A percentile compares a stretch with the other conserved stretches of the same genome.
phyloP scores from a whole-genome alignment of 495 filamentous ascomycete genomes.

The Lophiotrema nucula region DNA sequence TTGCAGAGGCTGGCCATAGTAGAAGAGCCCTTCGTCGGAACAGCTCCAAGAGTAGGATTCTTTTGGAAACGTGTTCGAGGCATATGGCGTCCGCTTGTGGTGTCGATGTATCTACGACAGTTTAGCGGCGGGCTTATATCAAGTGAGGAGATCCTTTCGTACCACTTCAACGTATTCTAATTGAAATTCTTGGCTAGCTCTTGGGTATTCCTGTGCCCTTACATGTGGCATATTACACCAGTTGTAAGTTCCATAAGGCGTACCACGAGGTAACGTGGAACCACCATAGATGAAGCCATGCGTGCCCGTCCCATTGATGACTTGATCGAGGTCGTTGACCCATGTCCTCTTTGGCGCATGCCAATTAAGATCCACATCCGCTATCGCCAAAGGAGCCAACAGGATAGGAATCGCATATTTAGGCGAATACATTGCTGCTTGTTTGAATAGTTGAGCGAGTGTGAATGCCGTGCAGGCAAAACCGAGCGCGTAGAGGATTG shows the following conservation, averaged over 20 bases:
- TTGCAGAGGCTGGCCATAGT: constrained; percentile 53
- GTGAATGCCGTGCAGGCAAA: constrained; percentile 1
- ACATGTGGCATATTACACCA: constrained; percentile 77
- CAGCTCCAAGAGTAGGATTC: constrained; percentile 68
- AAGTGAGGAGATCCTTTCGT: constrained; percentile 25
- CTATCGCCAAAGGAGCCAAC: not conserved
- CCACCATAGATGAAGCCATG: constrained; percentile 66
- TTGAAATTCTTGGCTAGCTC: constrained; percentile 48
- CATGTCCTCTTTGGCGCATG: constrained; percentile 54
- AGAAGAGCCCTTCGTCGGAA: constrained; percentile 59
- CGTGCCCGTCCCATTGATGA: constrained; percentile 51
- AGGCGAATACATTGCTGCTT: constrained; percentile 6
- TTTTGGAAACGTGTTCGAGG: constrained; percentile 63
- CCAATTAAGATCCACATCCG: constrained; percentile 51
- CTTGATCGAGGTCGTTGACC: constrained; percentile 57
- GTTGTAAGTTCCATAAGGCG: constrained; percentile 59
- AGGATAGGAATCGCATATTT: constrained; percentile 13
- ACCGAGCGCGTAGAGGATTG: not conserved
- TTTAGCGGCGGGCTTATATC: too few relatives aligned
- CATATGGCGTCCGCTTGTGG: constrained; percentile 72
- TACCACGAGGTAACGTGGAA: constrained; percentile 48
- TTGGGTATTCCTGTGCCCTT: constrained; percentile 55
- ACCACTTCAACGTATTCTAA: constrained; percentile 68
- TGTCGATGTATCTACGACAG: constrained; percentile 66
- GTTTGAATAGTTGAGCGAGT: constrained; percentile 8